Percentiles rank a stretch among this genome's conserved stretches.
phyloP scores from a whole-genome alignment of 164 flowering plant species.

The Annona squamosa region DNA sequence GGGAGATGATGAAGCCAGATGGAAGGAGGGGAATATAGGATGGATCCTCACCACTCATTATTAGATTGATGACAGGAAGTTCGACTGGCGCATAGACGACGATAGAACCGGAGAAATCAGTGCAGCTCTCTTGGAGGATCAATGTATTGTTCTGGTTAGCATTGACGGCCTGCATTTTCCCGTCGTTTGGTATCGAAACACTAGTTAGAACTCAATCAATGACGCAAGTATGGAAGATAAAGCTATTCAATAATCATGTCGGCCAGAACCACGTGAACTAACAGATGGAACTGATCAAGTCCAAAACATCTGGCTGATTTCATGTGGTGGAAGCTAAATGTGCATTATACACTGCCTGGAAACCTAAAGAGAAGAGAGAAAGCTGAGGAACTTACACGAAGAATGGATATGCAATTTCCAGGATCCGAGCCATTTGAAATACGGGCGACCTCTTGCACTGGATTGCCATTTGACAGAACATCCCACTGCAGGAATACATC shows the following conservation, averaged over 20 bases:
- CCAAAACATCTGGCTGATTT: not conserved
- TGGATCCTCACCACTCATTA: conserved; percentile 80
- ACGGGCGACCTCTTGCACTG: conserved; percentile 52
- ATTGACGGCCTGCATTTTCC: conserved; percentile 39
- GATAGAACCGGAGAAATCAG: conserved; percentile 62
- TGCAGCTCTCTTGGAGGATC: conserved; percentile 82
- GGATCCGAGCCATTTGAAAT: conserved; percentile 54
- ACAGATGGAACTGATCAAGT: not conserved
- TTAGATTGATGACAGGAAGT: conserved; percentile 53
- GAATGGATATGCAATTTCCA: conserved; percentile 44
- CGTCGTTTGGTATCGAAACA: not conserved
- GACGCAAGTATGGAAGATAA: too few species aligned
- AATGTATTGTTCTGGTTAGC: conserved; percentile 72
- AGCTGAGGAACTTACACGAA: conserved; percentile 18
- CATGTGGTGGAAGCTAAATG: not conserved
- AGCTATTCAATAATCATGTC: not conserved
- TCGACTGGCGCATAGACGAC: conserved; percentile 75
- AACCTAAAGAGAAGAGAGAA: not conserved
- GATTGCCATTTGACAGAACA: conserved; percentile 50
- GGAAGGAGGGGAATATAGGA: conserved; percentile 68
- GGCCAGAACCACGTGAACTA: not conserved
- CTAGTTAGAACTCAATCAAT: not conserved
- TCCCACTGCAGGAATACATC: conserved; percentile 52
- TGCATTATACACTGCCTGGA: too few species aligned
- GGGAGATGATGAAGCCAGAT: conserved; percentile 69